Evolutionary conservation across 441 rosid species (phyloP), one percentile per base, ranked within the genome.

Genomic region (Adansonia gregorii): DNA sequence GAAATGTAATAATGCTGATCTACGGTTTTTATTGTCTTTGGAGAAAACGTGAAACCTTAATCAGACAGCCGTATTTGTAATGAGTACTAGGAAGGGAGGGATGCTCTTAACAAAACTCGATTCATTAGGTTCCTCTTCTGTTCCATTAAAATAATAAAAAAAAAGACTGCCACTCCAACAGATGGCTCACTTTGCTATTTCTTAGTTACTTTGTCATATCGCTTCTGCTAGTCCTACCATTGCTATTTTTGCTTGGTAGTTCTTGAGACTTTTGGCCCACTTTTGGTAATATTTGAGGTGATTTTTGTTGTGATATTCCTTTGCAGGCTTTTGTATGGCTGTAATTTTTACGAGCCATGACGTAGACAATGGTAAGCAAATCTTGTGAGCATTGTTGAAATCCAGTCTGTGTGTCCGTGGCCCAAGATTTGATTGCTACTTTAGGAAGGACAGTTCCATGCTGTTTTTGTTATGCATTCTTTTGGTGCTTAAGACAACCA

Each of bases 401-500:
- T 39, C 39, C 52, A 8, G 9, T 1, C 41, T 55, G 15, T 19
- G 43, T 39, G n/a, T 75, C 22, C 27, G 69, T 73, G 17, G 3
- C 35, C 27, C 49, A 69, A 46, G 15, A 61, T 20, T 48, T 74
- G 17, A 11, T 27, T 71, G 46, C 46, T 12, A 19, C 45, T 72
- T 71, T 65, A 52, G 67, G 43, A 41, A 55, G 76, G 20, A 45
- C 48, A 74, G 52, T 48, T 59, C 63, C 72, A 22, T 67, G 19
- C n/a, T 54, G 41, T 27, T 68, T 49, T 75, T 24, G 15, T 10
- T 52, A 27, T 70, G 39, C n/a, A 35, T 72, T 55, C 12, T 39
- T 63, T 14, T 67, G 43, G 64, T 63, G 64, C 43, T 49, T 65
- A 19, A 76, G 75, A 49, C 39, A 66, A 6, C 39, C 67, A 14